These are phyloP conservation scores for Candida insectorum DNA, from an alignment of 805 yeast species.

Conservation along the genomic window DNA sequence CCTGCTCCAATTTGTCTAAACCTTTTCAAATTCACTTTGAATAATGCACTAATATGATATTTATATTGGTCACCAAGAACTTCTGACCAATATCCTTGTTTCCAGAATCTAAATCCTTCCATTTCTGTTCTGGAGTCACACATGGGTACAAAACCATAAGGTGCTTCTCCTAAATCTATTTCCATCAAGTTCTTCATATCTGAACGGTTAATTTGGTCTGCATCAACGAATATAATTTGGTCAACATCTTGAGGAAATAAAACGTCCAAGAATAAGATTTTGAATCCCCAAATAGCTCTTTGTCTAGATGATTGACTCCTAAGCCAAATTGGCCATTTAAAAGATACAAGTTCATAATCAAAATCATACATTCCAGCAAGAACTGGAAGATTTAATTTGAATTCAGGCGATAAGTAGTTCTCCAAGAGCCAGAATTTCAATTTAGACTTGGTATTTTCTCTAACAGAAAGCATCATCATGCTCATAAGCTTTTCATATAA, in stretches of 20 bases:
- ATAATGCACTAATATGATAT: constrained; percentile 83
- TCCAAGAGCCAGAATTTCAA: constrained; percentile 87
- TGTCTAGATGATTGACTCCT: constrained; percentile 74
- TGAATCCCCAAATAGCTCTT: constrained; percentile 84
- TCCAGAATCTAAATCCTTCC: constrained; percentile 91
- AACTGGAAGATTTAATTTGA: constrained; percentile 56
- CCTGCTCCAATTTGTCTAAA: constrained; percentile 73
- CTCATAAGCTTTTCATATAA: constrained; percentile 69
- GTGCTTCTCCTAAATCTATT: constrained; percentile 71
- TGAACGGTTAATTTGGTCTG: constrained; percentile 76
- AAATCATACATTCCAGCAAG: constrained; percentile 59
- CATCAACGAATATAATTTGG: constrained; percentile 80
- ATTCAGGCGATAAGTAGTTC: constrained; percentile 70
- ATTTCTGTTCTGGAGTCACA: constrained; percentile 74
- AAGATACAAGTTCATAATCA: constrained; percentile 73
- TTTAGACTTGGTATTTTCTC: constrained; percentile 55
- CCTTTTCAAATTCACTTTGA: constrained; percentile 68
- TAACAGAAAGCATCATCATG: constrained; percentile 79
- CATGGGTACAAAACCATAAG: constrained; percentile 88
- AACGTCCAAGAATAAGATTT: constrained; percentile 81
- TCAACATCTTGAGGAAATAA: constrained; percentile 76
- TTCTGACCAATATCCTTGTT: constrained; percentile 83
- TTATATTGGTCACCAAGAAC: constrained; percentile 54
- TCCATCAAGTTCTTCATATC: constrained; percentile 69
- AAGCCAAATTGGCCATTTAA: constrained; percentile 92